A percentile compares a stretch with the other conserved stretches of the same genome.
phyloP scores from a whole-genome alignment of 1,284 basidiomycete species.

The Cryptococcus sp. region DNA sequence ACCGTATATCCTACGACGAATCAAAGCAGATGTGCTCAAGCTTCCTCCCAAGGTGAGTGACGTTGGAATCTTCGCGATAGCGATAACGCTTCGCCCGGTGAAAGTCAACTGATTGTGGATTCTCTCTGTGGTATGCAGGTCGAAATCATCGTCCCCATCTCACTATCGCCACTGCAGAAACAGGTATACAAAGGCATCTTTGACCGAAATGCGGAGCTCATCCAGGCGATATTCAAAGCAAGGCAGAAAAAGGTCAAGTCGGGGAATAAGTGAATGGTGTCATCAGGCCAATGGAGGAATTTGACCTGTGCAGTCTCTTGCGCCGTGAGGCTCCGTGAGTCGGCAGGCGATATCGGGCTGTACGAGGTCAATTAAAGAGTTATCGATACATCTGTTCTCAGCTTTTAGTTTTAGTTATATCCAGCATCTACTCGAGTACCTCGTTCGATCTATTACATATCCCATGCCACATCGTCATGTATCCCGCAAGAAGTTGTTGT shows the following conservation, averaged over 20 bases:
- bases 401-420: no score
- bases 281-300: no score
- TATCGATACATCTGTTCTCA: no score
- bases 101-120: neutral
- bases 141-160: slow-evolving; percentile 81
- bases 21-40: slow-evolving; percentile 88
- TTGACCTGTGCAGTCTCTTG: no score
- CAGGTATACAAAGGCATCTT: slow-evolving; percentile 83
- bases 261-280: no score
- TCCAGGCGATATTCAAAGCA: slow-evolving; percentile 33
- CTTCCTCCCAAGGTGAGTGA: slow-evolving; percentile 79
- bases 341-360: no score
- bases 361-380: no score
- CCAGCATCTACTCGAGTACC: no score
- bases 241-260: slow-evolving; percentile 20
- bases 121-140: slow-evolving; percentile 38
- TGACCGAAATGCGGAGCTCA: slow-evolving; percentile 38
- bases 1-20: slow-evolving; percentile 89
- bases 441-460: no score
- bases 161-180: slow-evolving; percentile 84
- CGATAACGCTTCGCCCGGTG: neutral
- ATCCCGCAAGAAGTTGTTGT: no score
- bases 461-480: no score
- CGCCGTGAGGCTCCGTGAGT: no score
- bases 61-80: neutral